These are phyloP conservation scores for Aspergillus sergii DNA, from an alignment of 2,329 filamentous ascomycete genomes.

Conservation along the genomic window DNA sequence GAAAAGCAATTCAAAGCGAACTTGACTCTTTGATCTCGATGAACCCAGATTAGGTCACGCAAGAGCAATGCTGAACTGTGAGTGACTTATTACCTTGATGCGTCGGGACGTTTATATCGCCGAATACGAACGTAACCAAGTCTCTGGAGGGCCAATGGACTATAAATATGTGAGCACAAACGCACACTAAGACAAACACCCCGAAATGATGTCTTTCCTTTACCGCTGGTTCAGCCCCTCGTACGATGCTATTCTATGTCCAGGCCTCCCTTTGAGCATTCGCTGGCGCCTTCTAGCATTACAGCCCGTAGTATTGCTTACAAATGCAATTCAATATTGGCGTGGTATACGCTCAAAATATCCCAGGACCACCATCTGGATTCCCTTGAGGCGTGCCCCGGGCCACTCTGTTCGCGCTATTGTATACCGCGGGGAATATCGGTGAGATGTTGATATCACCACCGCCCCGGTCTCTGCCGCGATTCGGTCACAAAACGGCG, in stretches of 20 bases:
- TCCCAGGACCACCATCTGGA: conserved; percentile 2
- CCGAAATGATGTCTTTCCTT: not conserved
- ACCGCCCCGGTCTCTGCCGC: no score
- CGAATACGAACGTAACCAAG: not conserved
- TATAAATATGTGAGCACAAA: not conserved
- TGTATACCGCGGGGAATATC: no score
- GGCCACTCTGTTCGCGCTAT: conserved; percentile 12
- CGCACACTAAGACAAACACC: no score
- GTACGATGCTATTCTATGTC: conserved; percentile 39
- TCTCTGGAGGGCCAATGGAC: not conserved
- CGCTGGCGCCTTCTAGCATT: conserved; percentile 51
- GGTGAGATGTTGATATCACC: no score
- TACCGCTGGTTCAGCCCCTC: conserved; percentile 10
- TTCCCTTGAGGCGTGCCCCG: conserved; percentile 12
- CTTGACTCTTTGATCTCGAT: not conserved
- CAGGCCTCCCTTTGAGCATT: conserved; percentile 39
- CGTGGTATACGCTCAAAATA: conserved; percentile 12
- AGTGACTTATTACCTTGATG: no score
- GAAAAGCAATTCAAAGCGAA: not conserved
- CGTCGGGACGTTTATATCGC: no score
- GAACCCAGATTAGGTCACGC: not conserved
- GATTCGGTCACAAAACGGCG: no score
- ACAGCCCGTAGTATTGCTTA: conserved; percentile 45
- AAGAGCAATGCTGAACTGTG: not conserved
- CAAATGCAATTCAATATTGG: conserved; percentile 38